Evolutionary conservation across 2,329 filamentous ascomycete genomes (phyloP).

Genomic region (Trichoderma koningii): DNA sequence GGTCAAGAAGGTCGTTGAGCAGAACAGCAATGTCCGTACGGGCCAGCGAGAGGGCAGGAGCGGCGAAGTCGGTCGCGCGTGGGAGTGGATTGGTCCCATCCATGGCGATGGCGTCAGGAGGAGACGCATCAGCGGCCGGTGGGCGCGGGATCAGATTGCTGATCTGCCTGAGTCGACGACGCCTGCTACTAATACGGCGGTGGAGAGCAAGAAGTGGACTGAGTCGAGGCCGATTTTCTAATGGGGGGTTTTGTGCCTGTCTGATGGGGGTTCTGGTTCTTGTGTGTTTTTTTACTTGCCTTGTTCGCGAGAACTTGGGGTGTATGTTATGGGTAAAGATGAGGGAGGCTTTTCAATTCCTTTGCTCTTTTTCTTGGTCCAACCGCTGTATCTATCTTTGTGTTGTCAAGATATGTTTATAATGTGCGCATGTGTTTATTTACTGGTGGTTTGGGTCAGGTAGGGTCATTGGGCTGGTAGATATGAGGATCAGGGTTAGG

Average conservation of each 20-base stretch:
- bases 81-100: slow-evolving; percentile 69
- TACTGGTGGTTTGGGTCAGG: not conserved
- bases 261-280: not conserved
- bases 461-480: slow-evolving; percentile 7
- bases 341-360: not conserved
- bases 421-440: slow-evolving; percentile 12
- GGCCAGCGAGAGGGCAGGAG: slow-evolving; percentile 67
- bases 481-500: slow-evolving; percentile 9
- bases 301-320: not conserved
- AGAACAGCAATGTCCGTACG: slow-evolving; percentile 87
- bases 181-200: slow-evolving; percentile 31
- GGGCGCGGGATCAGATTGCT: slow-evolving; percentile 44
- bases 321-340: slow-evolving; percentile 6
- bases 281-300: not conserved
- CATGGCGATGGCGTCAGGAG: slow-evolving; percentile 49
- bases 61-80: slow-evolving; percentile 66
- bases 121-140: slow-evolving; percentile 53
- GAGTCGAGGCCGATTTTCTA: slow-evolving; percentile 46
- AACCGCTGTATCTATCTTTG: slow-evolving; percentile 25
- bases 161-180: slow-evolving; percentile 39
- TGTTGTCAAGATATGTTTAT: slow-evolving; percentile 21
- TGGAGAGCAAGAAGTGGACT: slow-evolving; percentile 43
- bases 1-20: slow-evolving; percentile 83
- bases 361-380: not conserved
- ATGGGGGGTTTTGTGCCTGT: not conserved